Evolutionary conservation across 148 eudicot genomes (phyloP).

Genomic region (Nyssa sinensis): DNA sequence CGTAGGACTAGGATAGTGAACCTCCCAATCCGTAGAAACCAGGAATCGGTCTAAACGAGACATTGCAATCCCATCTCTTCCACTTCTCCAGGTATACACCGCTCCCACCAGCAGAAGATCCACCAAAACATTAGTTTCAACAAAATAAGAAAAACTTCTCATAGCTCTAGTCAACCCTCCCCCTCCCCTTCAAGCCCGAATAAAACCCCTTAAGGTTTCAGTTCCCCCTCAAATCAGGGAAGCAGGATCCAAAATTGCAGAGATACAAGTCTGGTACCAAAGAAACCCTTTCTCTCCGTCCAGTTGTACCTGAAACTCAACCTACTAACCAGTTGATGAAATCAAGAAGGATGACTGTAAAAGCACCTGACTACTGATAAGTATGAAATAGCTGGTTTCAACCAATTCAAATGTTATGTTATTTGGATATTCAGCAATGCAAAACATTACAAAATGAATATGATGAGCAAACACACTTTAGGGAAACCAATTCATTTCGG

Average conservation of each 20-base stretch:
- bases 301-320: constrained; percentile 16
- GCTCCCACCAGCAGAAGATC: background rate
- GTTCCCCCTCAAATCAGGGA: constrained; percentile 2
- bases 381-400: no score
- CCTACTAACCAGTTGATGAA: constrained; percentile 12
- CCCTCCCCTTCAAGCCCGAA: no score
- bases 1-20: no score
- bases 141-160: background rate
- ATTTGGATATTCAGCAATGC: background rate
- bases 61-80: no score
- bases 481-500: no score
- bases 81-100: constrained; percentile 6
- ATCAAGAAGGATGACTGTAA: background rate
- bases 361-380: background rate
- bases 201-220: no score
- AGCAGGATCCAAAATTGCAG: constrained; percentile 10
- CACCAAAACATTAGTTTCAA: background rate
- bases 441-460: background rate
- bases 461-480: no score
- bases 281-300: background rate
- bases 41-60: no score
- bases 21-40: no score
- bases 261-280: background rate
- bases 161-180: no score
- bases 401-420: background rate